Conservation (phyloP, 2,329 filamentous ascomycete species). For the Cladobotryum mycophilum region DNA sequence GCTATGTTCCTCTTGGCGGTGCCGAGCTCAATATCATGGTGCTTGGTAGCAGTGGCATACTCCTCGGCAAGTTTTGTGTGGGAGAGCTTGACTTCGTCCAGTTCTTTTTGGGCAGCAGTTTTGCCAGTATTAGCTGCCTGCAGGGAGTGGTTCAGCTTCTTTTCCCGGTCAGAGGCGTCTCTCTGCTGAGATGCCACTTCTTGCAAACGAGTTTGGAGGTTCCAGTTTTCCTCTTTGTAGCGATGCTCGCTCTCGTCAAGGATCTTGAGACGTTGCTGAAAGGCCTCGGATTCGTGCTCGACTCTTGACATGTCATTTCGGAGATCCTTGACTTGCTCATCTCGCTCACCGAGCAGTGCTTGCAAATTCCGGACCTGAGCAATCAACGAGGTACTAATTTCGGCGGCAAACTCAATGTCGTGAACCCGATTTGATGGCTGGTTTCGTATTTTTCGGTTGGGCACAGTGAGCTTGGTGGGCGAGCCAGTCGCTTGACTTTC, state of each 20-base stretch:
- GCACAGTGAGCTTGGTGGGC: constrained; percentile 81
- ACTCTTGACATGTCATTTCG: constrained; percentile 71
- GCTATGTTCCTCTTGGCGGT: constrained; percentile 73
- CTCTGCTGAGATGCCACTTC: constrained; percentile 69
- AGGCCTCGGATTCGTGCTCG: constrained; percentile 73
- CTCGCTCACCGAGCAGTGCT: constrained; percentile 74
- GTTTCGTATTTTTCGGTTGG: constrained; percentile 82
- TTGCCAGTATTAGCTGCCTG: constrained; percentile 69
- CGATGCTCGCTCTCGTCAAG: constrained; percentile 91
- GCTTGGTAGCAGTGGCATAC: constrained; percentile 67
- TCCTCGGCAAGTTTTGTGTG: constrained; percentile 79
- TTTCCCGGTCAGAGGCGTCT: constrained; percentile 75
- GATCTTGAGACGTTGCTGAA: constrained; percentile 71
- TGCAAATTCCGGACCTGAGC: constrained; percentile 92
- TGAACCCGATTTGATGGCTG: constrained; percentile 83
- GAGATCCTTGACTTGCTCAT: constrained; percentile 72
- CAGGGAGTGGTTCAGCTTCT: constrained; percentile 69
- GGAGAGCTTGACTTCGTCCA: constrained; percentile 80
- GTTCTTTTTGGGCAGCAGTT: constrained; percentile 69
- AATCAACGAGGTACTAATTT: constrained; percentile 91
- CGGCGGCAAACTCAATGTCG: constrained; percentile 96
- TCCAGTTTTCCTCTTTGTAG: constrained; percentile 99
- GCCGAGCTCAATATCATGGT: constrained; percentile 83
- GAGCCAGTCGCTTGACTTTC: constrained; percentile 79
- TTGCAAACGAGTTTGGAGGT: constrained; percentile 84